Conservation (phyloP, 495 filamentous ascomycete species). For the Xylaria nigripes region DNA sequence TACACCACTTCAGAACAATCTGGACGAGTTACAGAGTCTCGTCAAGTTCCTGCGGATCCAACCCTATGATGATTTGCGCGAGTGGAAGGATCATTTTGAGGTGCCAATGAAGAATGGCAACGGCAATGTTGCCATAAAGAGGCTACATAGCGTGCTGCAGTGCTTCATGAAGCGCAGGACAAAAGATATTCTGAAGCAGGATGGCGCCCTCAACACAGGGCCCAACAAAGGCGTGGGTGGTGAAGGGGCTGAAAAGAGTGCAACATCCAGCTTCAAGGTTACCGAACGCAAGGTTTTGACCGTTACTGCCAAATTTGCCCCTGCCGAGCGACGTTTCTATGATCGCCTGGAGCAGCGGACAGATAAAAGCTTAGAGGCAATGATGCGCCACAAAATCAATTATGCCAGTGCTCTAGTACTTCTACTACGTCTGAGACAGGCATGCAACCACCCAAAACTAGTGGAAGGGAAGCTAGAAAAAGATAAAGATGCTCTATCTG, state of each 20-base stretch:
- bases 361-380: conserved; percentile 73
- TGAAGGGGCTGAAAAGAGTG: conserved; percentile 38
- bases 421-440: conserved; percentile 78
- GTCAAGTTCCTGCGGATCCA: conserved; percentile 89
- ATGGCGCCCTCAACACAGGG: conserved; percentile 64
- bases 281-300: conserved; percentile 79
- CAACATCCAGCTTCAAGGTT: conserved; percentile 66
- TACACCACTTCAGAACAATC: conserved; percentile 94
- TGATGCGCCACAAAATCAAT: conserved; percentile 71
- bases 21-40: conserved; percentile 92
- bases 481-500: conserved; percentile 74
- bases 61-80: conserved; percentile 71
- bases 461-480: conserved; percentile 75
- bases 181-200: conserved; percentile 86
- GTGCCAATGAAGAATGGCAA: conserved; percentile 75
- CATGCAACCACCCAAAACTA: conserved; percentile 87
- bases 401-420: conserved; percentile 75
- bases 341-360: conserved; percentile 73
- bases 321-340: conserved; percentile 77
- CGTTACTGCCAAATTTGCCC: conserved; percentile 69
- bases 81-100: conserved; percentile 86
- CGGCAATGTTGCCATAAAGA: conserved; percentile 80
- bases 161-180: conserved; percentile 95
- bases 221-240: conserved; percentile 44
- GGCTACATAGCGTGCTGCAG: conserved; percentile 73